Base-by-base conservation (phyloP, 306 rosid species). In the Prosopis cineraria region DNA sequence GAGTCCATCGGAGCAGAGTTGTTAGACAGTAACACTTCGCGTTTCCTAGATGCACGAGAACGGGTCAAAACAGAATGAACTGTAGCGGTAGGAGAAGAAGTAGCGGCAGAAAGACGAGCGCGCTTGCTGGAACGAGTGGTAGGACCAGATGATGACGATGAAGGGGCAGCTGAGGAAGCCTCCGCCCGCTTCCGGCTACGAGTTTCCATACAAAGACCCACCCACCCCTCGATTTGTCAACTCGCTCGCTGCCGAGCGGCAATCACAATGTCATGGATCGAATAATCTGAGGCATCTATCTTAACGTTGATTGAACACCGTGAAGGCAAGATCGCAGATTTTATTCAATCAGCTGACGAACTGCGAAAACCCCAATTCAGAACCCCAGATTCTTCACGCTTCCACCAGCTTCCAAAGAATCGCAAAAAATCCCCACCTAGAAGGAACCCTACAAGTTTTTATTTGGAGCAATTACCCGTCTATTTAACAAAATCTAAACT, bases 171-270 rank as follows among this genome's bases (percentile, higher is more conserved):
- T 96, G 98, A 96, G 94, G 98, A 89, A 86, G 97, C 99, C 99
- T 96, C 99, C 96, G 97, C 98, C 99, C 98, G 96, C 98, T 96
- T 96, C 87, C 96, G 98, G 91, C 99, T 96, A 75, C 99, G 99
- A 93, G 99, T 96, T 96, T 96, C 99, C 99, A 96, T 96, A 96
- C 99, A 96, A 96, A 83, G 91, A 89, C 96, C 88, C 69, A 85
- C 86, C 88, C 94, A 90, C 93, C 99, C 97, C 85, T 81, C 82
- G 79, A 85, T 84, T 78, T 66, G 87, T 75, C 56, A 68, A 87
- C 85, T 87, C 97, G 95, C 93, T 89, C 98, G 92, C 76, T 84
- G 74, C 86, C 81, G 91, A 88, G 97, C 97, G 96, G 82, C 81
- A 77, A 88, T 91, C 87, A 90, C 85, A 62, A 81, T 74, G 65